Percentiles rank a stretch among this genome's conserved stretches.
Evolutionary conservation across 371 early-diverging fungal genomes (phyloP).

Genomic region (Entomophthora muscae): DNA sequence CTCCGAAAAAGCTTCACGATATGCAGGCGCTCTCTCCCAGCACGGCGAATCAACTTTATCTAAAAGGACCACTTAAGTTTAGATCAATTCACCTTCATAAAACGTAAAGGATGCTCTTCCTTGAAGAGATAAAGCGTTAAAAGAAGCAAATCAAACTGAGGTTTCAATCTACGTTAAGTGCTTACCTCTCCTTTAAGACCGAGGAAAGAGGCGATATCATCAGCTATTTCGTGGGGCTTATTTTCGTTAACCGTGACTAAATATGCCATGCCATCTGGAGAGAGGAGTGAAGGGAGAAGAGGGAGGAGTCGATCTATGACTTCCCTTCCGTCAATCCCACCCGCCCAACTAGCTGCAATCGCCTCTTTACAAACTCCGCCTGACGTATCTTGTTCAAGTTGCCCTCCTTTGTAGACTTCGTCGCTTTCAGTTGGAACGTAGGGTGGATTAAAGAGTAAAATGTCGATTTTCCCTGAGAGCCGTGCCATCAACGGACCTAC

Average conservation of each 20-base stretch:
- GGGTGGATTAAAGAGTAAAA: conserved; percentile 86
- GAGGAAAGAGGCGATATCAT: conserved; percentile 22
- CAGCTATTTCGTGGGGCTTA: conserved; percentile 61
- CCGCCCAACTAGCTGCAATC: conserved; percentile 85
- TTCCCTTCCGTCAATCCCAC: conserved; percentile 79
- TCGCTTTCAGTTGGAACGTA: conserved; percentile 59
- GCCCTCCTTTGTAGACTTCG: conserved; percentile 42
- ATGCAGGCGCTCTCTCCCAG: background rate
- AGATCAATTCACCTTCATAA: background rate
- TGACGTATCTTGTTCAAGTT: conserved; percentile 11
- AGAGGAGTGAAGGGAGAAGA: conserved; percentile 42
- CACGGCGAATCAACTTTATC: background rate
- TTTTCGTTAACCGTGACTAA: conserved; percentile 80
- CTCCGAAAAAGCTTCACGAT: background rate
- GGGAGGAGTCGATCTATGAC: conserved; percentile 77
- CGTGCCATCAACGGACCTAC: conserved; percentile 31
- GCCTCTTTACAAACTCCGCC: background rate
- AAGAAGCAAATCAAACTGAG: background rate
- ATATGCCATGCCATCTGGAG: conserved; percentile 61
- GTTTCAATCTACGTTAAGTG: background rate
- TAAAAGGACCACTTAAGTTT: no score
- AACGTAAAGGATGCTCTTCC: background rate
- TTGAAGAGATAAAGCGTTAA: background rate
- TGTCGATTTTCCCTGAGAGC: conserved; percentile 36
- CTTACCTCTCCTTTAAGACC: conserved; percentile 16